Conservation (phyloP, 2,329 filamentous ascomycete genomes). For the Trichoderma breve region DNA sequence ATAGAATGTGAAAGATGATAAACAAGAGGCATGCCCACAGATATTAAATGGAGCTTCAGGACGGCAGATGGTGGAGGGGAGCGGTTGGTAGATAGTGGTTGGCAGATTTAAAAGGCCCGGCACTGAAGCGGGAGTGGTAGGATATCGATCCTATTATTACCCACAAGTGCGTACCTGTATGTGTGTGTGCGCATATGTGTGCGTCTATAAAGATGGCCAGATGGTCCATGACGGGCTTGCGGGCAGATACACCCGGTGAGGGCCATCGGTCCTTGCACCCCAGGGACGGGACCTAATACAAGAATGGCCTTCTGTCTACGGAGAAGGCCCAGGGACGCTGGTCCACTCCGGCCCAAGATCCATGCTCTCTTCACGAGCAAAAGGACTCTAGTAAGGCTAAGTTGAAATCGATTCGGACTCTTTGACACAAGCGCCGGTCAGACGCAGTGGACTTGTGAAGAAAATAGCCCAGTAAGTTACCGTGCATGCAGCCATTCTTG, state of each 20-base stretch:
- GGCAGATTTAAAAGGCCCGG: constrained; percentile 44
- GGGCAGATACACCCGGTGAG: constrained; percentile 16
- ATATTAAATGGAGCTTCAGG: constrained; percentile 34
- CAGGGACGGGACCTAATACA: constrained; percentile 38
- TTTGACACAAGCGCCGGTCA: constrained; percentile 28
- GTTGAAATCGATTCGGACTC: constrained; percentile 32
- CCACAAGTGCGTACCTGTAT: neutral
- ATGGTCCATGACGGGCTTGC: constrained; percentile 13
- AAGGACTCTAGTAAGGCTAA: constrained; percentile 25
- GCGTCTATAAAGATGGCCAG: constrained; percentile 8
- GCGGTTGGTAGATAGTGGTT: constrained; percentile 37
- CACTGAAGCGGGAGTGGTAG: constrained; percentile 46
- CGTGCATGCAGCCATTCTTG: constrained; percentile 48
- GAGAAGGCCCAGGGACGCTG: constrained; percentile 18
- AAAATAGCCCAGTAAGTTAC: constrained; percentile 22
- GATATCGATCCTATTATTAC: constrained; percentile 30
- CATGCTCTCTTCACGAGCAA: constrained; percentile 24
- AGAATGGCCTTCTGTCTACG: constrained; percentile 17
- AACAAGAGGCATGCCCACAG: constrained; percentile 42
- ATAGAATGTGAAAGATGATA: constrained; percentile 35
- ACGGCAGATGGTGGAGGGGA: constrained; percentile 50
- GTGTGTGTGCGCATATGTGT: constrained; percentile 1
- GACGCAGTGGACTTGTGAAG: constrained; percentile 26
- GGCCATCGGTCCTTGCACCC: constrained; percentile 32
- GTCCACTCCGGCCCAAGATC: constrained; percentile 17